Conservation (phyloP, 768 basidiomycete genomes). For the Vararia minispora region DNA sequence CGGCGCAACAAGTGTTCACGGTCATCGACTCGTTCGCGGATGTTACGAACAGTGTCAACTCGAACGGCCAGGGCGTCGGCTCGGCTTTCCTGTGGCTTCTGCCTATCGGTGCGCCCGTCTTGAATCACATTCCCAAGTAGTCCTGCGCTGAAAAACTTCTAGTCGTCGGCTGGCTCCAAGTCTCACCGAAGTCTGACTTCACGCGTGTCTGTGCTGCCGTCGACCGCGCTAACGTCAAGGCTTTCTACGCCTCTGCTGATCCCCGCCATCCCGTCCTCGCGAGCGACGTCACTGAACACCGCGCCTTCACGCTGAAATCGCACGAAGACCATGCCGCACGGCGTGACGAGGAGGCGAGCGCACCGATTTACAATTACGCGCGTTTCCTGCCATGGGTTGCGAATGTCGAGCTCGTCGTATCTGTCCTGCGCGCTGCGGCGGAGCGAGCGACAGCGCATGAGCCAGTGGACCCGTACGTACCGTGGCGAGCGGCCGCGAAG, state of each 20-base stretch:
- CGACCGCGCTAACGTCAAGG: too few species aligned
- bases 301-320: background rate
- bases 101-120: slow-evolving; percentile 29
- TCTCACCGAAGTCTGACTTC: too few species aligned
- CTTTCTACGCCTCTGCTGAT: too few species aligned
- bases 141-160: too few species aligned
- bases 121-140: slow-evolving; percentile 30
- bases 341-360: slow-evolving; percentile 14
- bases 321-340: background rate
- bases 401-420: slow-evolving; percentile 12
- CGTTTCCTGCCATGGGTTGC: slow-evolving; percentile 13
- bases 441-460: background rate
- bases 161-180: too few species aligned
- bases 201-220: too few species aligned
- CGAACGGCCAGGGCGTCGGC: slow-evolving; percentile 27
- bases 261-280: slow-evolving; percentile 4
- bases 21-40: slow-evolving; percentile 17
- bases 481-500: background rate
- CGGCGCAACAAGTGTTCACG: too few species aligned
- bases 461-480: background rate
- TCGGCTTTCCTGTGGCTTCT: slow-evolving; percentile 34
- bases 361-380: slow-evolving; percentile 17
- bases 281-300: slow-evolving; percentile 2
- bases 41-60: slow-evolving; percentile 16
- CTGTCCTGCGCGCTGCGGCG: slow-evolving; percentile 3